Evolutionary conservation across 1,284 basidiomycete species (phyloP), one percentile per base, ranked within the genome.

Genomic region (Xerocomus minutiporus): DNA sequence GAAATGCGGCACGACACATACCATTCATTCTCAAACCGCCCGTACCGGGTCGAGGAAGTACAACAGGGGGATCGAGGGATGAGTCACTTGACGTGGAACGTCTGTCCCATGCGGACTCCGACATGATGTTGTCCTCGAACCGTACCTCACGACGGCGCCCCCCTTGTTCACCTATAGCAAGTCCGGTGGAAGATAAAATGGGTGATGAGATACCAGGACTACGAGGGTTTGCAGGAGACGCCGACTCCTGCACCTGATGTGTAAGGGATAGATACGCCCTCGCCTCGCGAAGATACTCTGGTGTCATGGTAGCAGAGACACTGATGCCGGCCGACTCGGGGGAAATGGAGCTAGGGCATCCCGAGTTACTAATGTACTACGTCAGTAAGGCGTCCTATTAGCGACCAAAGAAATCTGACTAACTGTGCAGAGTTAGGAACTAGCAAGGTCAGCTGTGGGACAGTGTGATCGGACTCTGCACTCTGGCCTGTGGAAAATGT

Each of bases 61-160:
- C 48, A 2, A 56, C 48, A 3, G 66, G 65, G 13, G 59, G 65
- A n/a, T 66, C 64, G 29, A 70, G 54, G 8, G 66, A 61, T 8
- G 65, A 60, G 36, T 67, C 58, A 13, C 67, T 69, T 42, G 69
- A 71, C n/a, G 65, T 56, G 26, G 69, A 71, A 23, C 56, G 65
- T 4, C 60, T 55, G 13, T 67, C 69, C 69, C 69, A 71, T n/a
- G 43, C 57, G 35, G 63, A 39, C 44, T 71, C 66, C 8, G 61
- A 45, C 51, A 68, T 57, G 23, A 68, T 70, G 38, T 58, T 71
- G 4, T 70, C 69, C 28, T 70, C 69, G 20, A 68, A 68, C n/a
- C 65, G 65, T 15, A 71, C 66, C 51, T 71, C 66, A 3, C 69
- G 66, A 5, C 65, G 65, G 17, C 59, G 68, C n/a, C 56, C 69